Evolutionary conservation across 2,329 filamentous ascomycete genomes (phyloP).

Genomic region (Pseudopyricularia cyperi): DNA sequence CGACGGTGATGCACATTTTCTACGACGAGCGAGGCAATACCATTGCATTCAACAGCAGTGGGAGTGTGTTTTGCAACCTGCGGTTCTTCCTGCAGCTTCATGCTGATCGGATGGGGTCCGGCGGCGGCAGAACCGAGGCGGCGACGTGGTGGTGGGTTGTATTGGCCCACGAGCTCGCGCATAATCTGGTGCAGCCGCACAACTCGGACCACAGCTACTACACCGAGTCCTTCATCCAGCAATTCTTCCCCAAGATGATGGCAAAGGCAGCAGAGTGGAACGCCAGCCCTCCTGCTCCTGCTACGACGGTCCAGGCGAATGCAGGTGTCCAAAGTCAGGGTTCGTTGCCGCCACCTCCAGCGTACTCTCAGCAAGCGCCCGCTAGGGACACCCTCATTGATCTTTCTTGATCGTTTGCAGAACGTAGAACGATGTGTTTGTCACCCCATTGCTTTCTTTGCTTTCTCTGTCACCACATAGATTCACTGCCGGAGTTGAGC

Average conservation of each 20-base stretch:
- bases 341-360: neutral
- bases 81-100: constrained; percentile 78
- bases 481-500: neutral
- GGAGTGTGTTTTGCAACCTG: constrained; percentile 88
- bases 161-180: constrained; percentile 88
- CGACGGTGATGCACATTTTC: constrained; percentile 68
- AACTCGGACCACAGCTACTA: constrained; percentile 73
- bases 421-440: neutral
- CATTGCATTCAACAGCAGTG: constrained; percentile 83
- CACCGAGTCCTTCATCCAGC: constrained; percentile 63
- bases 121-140: constrained; percentile 21
- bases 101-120: constrained; percentile 22
- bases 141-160: constrained; percentile 30
- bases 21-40: constrained; percentile 67
- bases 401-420: neutral
- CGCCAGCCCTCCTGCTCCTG: constrained; percentile 7
- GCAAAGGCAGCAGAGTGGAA: constrained; percentile 24
- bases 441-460: neutral
- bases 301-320: constrained; percentile 5
- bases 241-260: constrained; percentile 64
- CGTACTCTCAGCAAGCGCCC: neutral
- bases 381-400: neutral
- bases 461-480: neutral
- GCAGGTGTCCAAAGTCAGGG: neutral
- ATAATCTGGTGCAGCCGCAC: constrained; percentile 76